Evolutionary conservation across 495 filamentous ascomycete species (phyloP), one percentile per base, ranked within the genome.

Genomic region (Neurospora sp.): DNA sequence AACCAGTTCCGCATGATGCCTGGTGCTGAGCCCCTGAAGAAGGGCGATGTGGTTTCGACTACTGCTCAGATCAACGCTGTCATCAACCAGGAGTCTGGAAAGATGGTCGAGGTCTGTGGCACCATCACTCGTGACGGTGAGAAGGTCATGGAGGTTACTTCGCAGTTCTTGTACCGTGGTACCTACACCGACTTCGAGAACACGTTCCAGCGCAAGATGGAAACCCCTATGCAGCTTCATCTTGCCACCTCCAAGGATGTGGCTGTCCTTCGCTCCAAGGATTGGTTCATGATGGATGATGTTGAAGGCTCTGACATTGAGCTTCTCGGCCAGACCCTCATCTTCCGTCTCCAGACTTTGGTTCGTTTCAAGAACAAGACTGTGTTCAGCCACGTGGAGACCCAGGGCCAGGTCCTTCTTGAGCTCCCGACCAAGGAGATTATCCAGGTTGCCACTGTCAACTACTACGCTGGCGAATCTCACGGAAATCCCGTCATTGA

Each of bases 31-130:
- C 94, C 96, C 35, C 83, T 99, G 74, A 93, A 96, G 87, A 96
- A 96, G 80, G 96, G 92, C 44, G 96, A 99, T 82, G 88, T 93
- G 69, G 87, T 99, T 18, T 91, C 93, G 73, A 98, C 96, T 0
- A 97, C 93, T 69, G 96, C 96, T 70, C 94, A 95, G 81, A 93
- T 98, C 84, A 98, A 98, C 77, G 93, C 96, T 22, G 94, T 99
- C 72, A 91, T 99, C 86, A 98, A 98, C 82, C 93, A 98, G 78
- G 94, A 97, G 41, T 95, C 96, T 53, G 96, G 96, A 69, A 99
- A 99, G 88, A 97, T 98, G 94, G 96, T 99, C 10, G 96, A 98
- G 82, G 94, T 99, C 27, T 97, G 94, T 78, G 96, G 96, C 72
- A 98, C 96, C 8, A 97, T 99, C 77, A 91, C 89, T 70, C 89